A percentile compares a stretch with the other conserved stretches of the same genome.
phyloP scores from a whole-genome alignment of 2,329 filamentous ascomycete genomes.

The Aspergillus aculeatinus region DNA sequence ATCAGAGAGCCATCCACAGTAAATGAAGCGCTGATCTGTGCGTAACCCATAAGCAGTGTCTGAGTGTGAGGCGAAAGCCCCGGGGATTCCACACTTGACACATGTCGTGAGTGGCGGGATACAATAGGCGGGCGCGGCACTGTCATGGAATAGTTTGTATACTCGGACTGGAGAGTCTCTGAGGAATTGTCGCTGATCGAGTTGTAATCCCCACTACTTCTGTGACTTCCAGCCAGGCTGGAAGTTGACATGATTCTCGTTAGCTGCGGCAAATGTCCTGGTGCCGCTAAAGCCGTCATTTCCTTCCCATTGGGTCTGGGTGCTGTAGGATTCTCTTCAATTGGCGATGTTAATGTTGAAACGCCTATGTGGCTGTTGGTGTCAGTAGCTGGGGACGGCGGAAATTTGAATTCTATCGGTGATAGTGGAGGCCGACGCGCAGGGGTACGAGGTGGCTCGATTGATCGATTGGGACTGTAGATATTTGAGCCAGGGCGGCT shows the following conservation, averaged over 20 bases:
- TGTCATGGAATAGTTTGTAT: constrained; percentile 53
- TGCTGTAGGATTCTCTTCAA: constrained; percentile 22
- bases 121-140: constrained; percentile 53
- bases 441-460: constrained; percentile 43
- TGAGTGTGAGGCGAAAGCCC: constrained; percentile 49
- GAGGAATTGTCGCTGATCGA: constrained; percentile 92
- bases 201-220: constrained; percentile 94
- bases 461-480: constrained; percentile 35
- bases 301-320: constrained; percentile 26
- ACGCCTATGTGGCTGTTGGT: constrained; percentile 25
- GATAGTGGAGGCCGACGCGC: constrained; percentile 38
- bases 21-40: constrained; percentile 89
- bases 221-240: constrained; percentile 73
- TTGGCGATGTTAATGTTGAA: constrained; percentile 31
- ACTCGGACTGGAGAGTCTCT: constrained; percentile 90
- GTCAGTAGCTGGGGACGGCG: constrained; percentile 42
- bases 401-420: constrained; percentile 57
- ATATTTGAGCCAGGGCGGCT: constrained; percentile 26
- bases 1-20: constrained; percentile 87
- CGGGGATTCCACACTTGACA: constrained; percentile 43
- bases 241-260: constrained; percentile 70
- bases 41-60: constrained; percentile 95
- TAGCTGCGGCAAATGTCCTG: constrained; percentile 48
- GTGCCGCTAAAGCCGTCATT: constrained; percentile 25
- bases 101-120: constrained; percentile 41